These are phyloP conservation scores for Didymella arachidicola DNA, from an alignment of 2,329 filamentous ascomycete species.

Conservation along the genomic window DNA sequence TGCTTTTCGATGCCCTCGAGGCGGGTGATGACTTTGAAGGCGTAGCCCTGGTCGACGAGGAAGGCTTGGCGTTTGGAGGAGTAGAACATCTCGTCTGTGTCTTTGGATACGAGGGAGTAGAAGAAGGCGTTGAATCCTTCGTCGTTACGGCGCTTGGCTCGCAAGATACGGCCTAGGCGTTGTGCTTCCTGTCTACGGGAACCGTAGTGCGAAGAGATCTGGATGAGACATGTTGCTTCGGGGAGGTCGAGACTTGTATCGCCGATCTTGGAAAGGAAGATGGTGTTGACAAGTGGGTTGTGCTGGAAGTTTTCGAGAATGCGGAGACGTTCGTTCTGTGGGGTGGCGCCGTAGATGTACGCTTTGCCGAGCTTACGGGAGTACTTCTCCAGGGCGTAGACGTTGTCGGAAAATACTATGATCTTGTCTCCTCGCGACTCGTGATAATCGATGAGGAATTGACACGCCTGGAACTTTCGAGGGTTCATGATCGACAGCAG, in stretches of 20 bases:
- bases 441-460: constrained; percentile 98
- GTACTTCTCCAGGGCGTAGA: constrained; percentile 88
- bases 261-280: constrained; percentile 97
- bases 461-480: constrained; percentile 93
- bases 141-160: constrained; percentile 94
- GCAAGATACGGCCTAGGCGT: constrained; percentile 87
- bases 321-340: constrained; percentile 81
- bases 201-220: constrained; percentile 97
- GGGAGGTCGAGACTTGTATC: constrained; percentile 98
- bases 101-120: constrained; percentile 95
- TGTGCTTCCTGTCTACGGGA: constrained; percentile 97
- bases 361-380: constrained; percentile 84
- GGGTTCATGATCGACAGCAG: constrained; percentile 97
- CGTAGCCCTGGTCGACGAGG: constrained; percentile 96
- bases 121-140: constrained; percentile 99
- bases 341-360: constrained; percentile 89
- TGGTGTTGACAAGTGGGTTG: constrained; percentile 86
- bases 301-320: constrained; percentile 96
- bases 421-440: constrained; percentile 95
- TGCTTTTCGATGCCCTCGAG: constrained; percentile 89
- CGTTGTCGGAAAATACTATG: constrained; percentile 97
- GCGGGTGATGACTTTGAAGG: constrained; percentile 98
- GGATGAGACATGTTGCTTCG: constrained; percentile 94
- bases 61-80: constrained; percentile 97
- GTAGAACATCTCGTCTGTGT: constrained; percentile 98